These are phyloP conservation scores for Chlorella variabilis DNA, from an alignment of 163 green algal genomes.

Conservation along the genomic window DNA sequence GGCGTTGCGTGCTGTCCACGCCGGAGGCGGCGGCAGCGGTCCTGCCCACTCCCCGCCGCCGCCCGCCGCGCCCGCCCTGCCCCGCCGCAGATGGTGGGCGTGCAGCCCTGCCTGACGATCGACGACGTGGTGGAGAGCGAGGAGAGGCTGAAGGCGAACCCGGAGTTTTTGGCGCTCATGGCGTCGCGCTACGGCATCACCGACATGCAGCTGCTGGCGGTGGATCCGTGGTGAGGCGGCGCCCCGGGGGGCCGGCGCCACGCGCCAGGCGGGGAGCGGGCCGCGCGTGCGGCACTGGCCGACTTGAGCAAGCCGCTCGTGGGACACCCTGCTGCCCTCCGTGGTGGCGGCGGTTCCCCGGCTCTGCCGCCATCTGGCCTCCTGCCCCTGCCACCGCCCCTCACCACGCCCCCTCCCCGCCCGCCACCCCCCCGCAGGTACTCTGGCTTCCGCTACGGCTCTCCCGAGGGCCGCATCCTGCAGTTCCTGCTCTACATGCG, in stretches of 20 bases:
- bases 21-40: too few species aligned
- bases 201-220: slow-evolving; percentile 60
- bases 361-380: too few species aligned
- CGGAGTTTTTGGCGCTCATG: slow-evolving; percentile 41
- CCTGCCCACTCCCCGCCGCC: background rate
- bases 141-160: slow-evolving; percentile 54
- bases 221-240: slow-evolving; percentile 66
- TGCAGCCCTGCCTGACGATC: slow-evolving; percentile 62
- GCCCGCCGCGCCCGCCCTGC: background rate
- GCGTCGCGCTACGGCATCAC: slow-evolving; percentile 54
- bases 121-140: slow-evolving; percentile 69
- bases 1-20: too few species aligned
- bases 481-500: slow-evolving; percentile 82
- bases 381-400: too few species aligned
- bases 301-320: too few species aligned
- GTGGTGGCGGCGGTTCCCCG: too few species aligned
- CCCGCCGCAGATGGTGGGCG: slow-evolving; percentile 53
- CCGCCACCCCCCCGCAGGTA: too few species aligned
- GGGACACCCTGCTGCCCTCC: too few species aligned
- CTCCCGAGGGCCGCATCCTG: slow-evolving; percentile 60
- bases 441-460: slow-evolving; percentile 30
- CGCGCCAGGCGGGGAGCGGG: too few species aligned
- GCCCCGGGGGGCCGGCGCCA: background rate
- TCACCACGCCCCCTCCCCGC: too few species aligned
- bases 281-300: too few species aligned